Evolutionary conservation across 345 rosid genomes (phyloP).

Genomic region (Dipteronia sinensis): DNA sequence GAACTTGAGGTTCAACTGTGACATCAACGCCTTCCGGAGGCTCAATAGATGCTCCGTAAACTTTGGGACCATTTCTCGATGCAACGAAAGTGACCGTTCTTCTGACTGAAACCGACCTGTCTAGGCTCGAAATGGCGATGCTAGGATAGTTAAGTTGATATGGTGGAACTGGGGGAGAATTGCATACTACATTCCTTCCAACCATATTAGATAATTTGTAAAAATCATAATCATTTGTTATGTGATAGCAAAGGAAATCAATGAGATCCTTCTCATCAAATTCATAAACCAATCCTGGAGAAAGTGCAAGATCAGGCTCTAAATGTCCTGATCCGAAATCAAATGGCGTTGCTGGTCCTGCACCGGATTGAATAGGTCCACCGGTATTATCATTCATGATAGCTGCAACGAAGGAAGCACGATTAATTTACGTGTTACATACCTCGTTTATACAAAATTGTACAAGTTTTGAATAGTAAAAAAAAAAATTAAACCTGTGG

Average conservation of each 20-base stretch:
- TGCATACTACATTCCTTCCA: neutral
- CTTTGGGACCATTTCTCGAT: neutral
- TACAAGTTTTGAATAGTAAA: neutral
- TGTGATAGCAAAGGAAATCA: neutral
- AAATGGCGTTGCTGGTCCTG: neutral
- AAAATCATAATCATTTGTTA: no score
- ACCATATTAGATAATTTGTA: neutral
- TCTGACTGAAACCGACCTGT: neutral
- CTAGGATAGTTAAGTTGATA: neutral
- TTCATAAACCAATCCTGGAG: slow-evolving; percentile 1
- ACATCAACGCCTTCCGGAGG: neutral
- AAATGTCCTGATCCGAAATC: slow-evolving; percentile 5
- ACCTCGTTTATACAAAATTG: no score
- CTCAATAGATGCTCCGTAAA: neutral
- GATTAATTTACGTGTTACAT: no score
- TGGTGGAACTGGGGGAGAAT: neutral
- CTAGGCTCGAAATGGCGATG: neutral
- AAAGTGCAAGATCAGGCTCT: neutral
- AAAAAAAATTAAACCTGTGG: neutral
- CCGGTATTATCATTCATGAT: neutral
- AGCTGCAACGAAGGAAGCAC: neutral
- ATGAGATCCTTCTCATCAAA: neutral
- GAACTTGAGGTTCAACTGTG: neutral
- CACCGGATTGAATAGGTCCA: neutral
- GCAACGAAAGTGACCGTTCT: neutral